Evolutionary conservation across 306 rosid species (phyloP), one percentile per base, ranked within the genome.

Genomic region (Lagenaria siceraria): DNA sequence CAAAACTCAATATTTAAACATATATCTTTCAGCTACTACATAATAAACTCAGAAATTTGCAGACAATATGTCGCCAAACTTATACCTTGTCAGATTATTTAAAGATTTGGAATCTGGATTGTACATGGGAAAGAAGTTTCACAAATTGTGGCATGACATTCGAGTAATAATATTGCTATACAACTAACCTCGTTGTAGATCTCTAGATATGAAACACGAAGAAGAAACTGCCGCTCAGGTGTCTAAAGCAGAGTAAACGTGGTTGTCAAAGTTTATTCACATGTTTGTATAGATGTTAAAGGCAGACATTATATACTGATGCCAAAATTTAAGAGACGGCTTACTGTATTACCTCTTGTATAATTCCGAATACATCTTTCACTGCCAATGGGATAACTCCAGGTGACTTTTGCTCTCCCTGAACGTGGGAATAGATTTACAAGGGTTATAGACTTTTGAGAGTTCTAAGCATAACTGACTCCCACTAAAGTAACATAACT

Each of bases 321-420:
- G 42, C 13, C 43, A 43, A 17, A 12, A 60, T 54, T 18, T 77
- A 56, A 49, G 54, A 42, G 13, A 80, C 31, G 58, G 78, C 54
- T 29, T 54, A 62, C 80, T 42, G 27, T 43, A 42, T 79, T 87
- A 90, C 97, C 93, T 92, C 97, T 77, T 92, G 97, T 84, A 92
- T 92, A 61, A 90, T 90, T 82, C 96, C 82, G 36, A 92, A 92
- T 69, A 92, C 97, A 80, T 92, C 97, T 87, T 92, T 92, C 79
- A 92, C 92, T 40, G 97, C 90, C 63, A 92, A 85, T 38, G 97
- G 97, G 80, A 92, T 92, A 36, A 92, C 68, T 82, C 97, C 97
- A n/a, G 97, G 97, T 78, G 97, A 92, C 84, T 92, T 92, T 63
- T 92, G 97, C 88, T 87, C 96, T 31, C 97, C 97, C 97, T 92